Conservation (phyloP, 257 asterid species). For the Capsicum rhomboideum region DNA sequence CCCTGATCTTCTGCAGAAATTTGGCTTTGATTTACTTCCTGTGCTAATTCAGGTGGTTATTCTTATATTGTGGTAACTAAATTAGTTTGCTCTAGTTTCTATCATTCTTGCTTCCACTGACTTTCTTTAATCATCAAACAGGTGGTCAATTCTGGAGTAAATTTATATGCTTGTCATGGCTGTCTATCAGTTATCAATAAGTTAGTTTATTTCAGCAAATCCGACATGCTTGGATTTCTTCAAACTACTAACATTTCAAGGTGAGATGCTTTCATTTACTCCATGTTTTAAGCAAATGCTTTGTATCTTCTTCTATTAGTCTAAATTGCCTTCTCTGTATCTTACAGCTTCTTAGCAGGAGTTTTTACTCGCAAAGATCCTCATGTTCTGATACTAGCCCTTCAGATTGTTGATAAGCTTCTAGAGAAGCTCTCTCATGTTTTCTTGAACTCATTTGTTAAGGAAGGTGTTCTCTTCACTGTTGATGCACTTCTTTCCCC, state of each 20-base stretch:
- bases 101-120: constrained; percentile 2
- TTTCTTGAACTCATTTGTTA: constrained; percentile 62
- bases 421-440: constrained; percentile 66
- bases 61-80: constrained; percentile 6
- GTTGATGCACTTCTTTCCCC: constrained; percentile 55
- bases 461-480: constrained; percentile 84
- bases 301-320: constrained; percentile 5
- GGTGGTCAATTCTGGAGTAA: constrained; percentile 90
- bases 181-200: constrained; percentile 80
- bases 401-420: constrained; percentile 65
- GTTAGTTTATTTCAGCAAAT: constrained; percentile 68
- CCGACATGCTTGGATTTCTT: constrained; percentile 60
- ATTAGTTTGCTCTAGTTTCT: background rate
- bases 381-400: constrained; percentile 63
- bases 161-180: constrained; percentile 62
- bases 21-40: constrained; percentile 84
- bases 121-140: constrained; percentile 23
- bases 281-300: background rate
- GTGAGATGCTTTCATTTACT: constrained; percentile 23
- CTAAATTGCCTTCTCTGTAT: constrained; percentile 1
- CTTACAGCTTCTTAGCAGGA: constrained; percentile 87
- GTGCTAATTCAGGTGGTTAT: constrained; percentile 64
- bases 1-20: constrained; percentile 68
- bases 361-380: constrained; percentile 78
- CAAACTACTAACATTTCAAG: constrained; percentile 64